Evolutionary conservation across 2,329 filamentous ascomycete species (phyloP), one percentile per base, ranked within the genome.

Genomic region (Sphaerulina musiva): DNA sequence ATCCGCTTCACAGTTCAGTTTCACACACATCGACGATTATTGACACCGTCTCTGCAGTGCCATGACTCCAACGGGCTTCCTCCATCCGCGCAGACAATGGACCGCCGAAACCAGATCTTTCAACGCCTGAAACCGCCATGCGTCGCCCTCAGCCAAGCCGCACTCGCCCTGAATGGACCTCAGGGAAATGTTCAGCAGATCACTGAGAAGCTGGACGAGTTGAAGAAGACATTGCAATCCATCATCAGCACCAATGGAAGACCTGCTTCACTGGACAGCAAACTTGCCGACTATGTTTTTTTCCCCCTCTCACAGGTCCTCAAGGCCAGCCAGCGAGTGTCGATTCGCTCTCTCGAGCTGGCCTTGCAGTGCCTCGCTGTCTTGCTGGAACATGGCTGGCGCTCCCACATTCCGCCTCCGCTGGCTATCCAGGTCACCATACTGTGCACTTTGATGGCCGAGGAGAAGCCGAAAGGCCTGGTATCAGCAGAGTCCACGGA

Each of bases 211-310:
- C 70, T 84, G 20, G 71, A 76, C 46, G 63, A 68, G 1, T 65
- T 84, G 5, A 67, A 78, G 9, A 60, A 67, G 6, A 67, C 69
- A 12, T 69, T 83, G 1, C 56, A 62, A 20, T 46, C 61, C 0
- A 54, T 73, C 46, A 55, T 73, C 46, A 55, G 53, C 1, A 55
- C 60, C 20, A 20, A 20, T 20, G 20, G 20, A 12, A 64, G 64
- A 6, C 69, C 73, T 36, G 64, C 70, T 59, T 63, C 68, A 1
- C 68, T 97, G 14, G 89, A 96, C 68, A 79, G 84, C 49, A 92
- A 90, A 68, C 75, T 97, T 14, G 89, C 91, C 11, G 91, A 96
- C 74, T 98, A 97, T 76, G 80, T 87, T 66, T 97, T 97, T 75
- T 95, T 96, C 59, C 93, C 93, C 0, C 76, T 98, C 0, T 90